phyloP scores from a whole-genome alignment of 805 yeast genomes.

The Nakazawaea wyomingensis region DNA sequence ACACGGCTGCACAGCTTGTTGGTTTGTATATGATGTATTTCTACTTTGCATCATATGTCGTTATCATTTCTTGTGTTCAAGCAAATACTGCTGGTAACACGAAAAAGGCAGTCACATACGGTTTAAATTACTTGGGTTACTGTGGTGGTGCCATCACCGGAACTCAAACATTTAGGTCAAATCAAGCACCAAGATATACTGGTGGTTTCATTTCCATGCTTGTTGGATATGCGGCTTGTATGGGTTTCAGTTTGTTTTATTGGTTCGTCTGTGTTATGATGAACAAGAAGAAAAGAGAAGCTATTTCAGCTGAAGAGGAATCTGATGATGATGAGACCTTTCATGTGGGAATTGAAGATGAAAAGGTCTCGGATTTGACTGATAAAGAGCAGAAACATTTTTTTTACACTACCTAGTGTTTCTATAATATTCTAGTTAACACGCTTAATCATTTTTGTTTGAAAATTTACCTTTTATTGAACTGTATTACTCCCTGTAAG shows the following conservation, averaged over 20 bases:
- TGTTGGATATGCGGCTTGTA: slow-evolving; percentile 35
- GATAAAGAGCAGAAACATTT: slow-evolving; percentile 32
- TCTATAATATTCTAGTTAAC: not conserved
- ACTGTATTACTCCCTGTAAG: too few relatives aligned
- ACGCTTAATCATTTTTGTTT: too few relatives aligned
- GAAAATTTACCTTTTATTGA: too few relatives aligned
- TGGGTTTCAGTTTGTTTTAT: slow-evolving; percentile 30
- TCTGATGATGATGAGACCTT: slow-evolving; percentile 14
- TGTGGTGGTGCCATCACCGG: slow-evolving; percentile 41
- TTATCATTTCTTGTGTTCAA: slow-evolving; percentile 26
- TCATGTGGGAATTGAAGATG: slow-evolving; percentile 23
- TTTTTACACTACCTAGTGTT: slow-evolving; percentile 23
- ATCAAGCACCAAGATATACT: slow-evolving; percentile 36
- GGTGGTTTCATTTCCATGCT: slow-evolving; percentile 41
- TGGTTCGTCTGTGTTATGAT: slow-evolving; percentile 27
- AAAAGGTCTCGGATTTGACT: slow-evolving; percentile 33
- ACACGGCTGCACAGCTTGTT: slow-evolving; percentile 24
- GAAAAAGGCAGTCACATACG: slow-evolving; percentile 32
- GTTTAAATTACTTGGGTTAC: slow-evolving; percentile 28
- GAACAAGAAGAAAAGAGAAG: slow-evolving; percentile 26
- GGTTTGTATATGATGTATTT: slow-evolving; percentile 29
- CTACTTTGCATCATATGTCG: slow-evolving; percentile 28
- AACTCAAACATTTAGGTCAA: slow-evolving; percentile 40
- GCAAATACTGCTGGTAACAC: slow-evolving; percentile 45
- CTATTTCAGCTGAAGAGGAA: slow-evolving; percentile 4